Evolutionary conservation across 768 basidiomycete genomes (phyloP).

Genomic region (Pisolithus orientalis): DNA sequence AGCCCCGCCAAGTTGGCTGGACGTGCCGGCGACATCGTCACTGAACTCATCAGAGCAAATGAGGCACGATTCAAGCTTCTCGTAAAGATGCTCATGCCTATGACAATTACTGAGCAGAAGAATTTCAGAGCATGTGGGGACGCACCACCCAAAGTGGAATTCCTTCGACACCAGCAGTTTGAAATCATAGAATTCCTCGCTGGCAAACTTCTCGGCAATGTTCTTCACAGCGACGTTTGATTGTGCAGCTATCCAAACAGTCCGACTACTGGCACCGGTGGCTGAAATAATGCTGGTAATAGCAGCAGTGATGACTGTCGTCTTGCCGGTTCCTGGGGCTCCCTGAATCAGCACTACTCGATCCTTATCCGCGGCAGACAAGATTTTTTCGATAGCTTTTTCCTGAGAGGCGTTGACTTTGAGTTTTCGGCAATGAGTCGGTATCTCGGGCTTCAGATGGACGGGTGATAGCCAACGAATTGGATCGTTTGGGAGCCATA

Average conservation of each 20-base stretch:
- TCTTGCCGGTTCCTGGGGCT: constrained; percentile 41
- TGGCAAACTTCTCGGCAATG: constrained; percentile 40
- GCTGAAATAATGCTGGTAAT: constrained; percentile 18
- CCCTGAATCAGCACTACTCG: constrained; percentile 26
- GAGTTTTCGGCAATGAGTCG: not conserved
- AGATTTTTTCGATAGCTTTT: constrained; percentile 19
- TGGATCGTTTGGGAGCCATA: constrained; percentile 22
- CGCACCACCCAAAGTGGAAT: constrained; percentile 42
- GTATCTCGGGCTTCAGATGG: not conserved
- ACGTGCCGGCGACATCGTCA: constrained; percentile 7
- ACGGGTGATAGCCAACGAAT: constrained; percentile 7
- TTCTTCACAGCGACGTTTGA: constrained; percentile 37
- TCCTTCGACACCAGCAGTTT: constrained; percentile 38
- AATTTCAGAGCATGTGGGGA: not conserved
- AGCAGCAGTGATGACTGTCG: constrained; percentile 35
- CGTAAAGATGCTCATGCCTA: constrained; percentile 49
- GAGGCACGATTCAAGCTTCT: constrained; percentile 26
- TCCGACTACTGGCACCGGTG: constrained; percentile 34
- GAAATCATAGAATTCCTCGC: constrained; percentile 28
- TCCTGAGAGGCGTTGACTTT: constrained; percentile 23
- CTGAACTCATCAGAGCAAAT: constrained; percentile 32
- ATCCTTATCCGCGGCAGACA: constrained; percentile 16
- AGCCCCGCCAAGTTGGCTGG: constrained; percentile 21
- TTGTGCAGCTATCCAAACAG: too few species aligned
- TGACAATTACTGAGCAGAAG: not conserved